Evolutionary conservation across 1,284 basidiomycete species (phyloP).

Genomic region (Peniophora sp.): DNA sequence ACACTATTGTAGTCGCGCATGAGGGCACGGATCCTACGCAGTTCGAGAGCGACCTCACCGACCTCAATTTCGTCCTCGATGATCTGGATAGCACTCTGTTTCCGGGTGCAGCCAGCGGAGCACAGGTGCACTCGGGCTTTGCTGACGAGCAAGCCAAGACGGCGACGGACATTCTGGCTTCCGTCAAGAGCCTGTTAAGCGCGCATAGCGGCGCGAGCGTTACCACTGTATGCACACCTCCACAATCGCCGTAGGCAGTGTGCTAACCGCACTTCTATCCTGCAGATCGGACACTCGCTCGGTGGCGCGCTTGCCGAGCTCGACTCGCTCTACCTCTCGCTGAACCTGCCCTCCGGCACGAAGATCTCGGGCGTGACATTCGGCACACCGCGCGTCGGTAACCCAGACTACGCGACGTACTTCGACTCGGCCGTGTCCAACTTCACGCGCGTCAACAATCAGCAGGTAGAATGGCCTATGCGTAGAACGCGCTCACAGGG

Average conservation of each 20-base stretch:
- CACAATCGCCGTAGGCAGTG: background rate
- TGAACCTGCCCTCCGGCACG: constrained; percentile 35
- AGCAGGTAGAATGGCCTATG: constrained; percentile 14
- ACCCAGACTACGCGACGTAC: constrained; percentile 27
- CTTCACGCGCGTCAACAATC: constrained; percentile 40
- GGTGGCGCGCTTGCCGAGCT: constrained; percentile 26
- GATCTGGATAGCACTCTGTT: constrained; percentile 30
- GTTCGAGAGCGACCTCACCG: constrained; percentile 27
- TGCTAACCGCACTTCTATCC: background rate
- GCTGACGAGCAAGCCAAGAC: constrained; percentile 30
- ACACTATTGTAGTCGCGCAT: constrained; percentile 42
- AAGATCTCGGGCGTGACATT: constrained; percentile 38
- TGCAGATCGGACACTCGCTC: background rate
- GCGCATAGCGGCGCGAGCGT: background rate
- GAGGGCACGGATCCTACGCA: constrained; percentile 45
- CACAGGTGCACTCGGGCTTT: constrained; percentile 35
- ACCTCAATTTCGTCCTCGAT: constrained; percentile 18
- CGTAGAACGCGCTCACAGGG: too few species aligned
- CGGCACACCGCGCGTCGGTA: constrained; percentile 43
- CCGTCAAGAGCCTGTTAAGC: constrained; percentile 28
- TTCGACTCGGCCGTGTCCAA: constrained; percentile 34
- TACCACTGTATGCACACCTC: background rate
- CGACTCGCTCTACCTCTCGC: constrained; percentile 38
- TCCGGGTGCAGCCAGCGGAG: constrained; percentile 27
- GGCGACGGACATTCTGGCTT: constrained; percentile 26